A percentile compares a stretch with the other conserved stretches of the same genome.
These are phyloP conservation scores for Eucalyptus cladocalyx DNA, from an alignment of 345 rosid species.

Conservation along the genomic window DNA sequence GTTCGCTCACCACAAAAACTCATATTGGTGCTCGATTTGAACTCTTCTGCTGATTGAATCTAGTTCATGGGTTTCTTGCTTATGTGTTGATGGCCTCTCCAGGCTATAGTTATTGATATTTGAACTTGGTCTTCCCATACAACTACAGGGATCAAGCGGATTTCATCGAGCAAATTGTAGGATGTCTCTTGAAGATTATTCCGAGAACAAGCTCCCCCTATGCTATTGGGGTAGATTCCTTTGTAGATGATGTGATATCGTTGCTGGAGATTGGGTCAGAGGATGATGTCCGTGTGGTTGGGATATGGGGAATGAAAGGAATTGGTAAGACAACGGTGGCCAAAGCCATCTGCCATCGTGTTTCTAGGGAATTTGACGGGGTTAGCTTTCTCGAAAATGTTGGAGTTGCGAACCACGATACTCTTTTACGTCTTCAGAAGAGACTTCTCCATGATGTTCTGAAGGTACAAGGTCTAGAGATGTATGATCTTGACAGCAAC, in stretches of 20 bases:
- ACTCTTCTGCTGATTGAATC: neutral
- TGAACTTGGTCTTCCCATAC: neutral
- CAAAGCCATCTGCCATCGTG: neutral
- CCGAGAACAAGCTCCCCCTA: neutral
- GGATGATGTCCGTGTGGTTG: neutral
- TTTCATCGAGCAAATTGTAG: neutral
- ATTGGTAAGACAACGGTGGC: conserved; percentile 2
- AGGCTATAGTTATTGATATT: rapidly evolving
- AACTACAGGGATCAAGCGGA: neutral
- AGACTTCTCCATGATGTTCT: neutral
- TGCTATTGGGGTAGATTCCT: neutral
- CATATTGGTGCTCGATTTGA: neutral
- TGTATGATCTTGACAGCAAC: neutral
- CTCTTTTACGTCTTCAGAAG: neutral
- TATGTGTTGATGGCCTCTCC: neutral
- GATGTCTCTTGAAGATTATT: neutral
- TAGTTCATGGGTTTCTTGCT: neutral
- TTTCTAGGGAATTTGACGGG: neutral
- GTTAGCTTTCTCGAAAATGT: neutral
- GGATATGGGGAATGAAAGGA: neutral
- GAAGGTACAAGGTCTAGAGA: neutral
- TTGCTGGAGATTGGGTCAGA: neutral
- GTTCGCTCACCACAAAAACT: too few relatives aligned
- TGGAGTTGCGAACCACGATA: neutral
- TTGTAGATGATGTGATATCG: neutral